phyloP scores from a whole-genome alignment of 106 monocot genomes.

The Dioscorea dumetorum region DNA sequence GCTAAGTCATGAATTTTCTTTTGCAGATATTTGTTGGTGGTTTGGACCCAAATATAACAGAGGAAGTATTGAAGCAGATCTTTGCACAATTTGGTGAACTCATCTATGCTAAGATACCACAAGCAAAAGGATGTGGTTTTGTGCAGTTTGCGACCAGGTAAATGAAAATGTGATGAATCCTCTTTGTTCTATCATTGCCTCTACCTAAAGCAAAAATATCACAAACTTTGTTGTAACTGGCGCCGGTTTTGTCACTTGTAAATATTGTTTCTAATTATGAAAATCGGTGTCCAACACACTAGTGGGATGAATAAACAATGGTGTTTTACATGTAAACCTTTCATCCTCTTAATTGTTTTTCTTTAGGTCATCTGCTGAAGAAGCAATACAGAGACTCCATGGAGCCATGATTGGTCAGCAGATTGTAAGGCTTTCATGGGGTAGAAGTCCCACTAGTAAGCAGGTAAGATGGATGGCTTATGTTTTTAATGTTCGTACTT shows the following conservation, averaged over 20 bases:
- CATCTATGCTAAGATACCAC: constrained; percentile 77
- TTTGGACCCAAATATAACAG: constrained; percentile 84
- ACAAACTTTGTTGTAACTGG: too few species aligned
- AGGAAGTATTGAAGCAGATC: constrained; percentile 80
- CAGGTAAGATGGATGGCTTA: constrained; percentile 36
- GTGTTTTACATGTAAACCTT: too few species aligned
- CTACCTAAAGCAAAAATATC: too few species aligned
- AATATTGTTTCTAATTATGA: too few species aligned
- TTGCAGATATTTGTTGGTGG: constrained; percentile 94
- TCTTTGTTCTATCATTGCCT: too few species aligned
- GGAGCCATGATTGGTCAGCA: constrained; percentile 91
- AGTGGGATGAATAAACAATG: too few species aligned
- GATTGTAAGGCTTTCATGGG: constrained; percentile 90
- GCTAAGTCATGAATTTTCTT: background rate
- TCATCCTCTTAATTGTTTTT: background rate
- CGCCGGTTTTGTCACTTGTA: too few species aligned
- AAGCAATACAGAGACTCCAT: constrained; percentile 78
- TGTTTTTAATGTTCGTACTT: background rate
- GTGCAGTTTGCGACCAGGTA: constrained; percentile 84
- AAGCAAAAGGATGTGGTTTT: constrained; percentile 91
- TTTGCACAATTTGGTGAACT: constrained; percentile 87
- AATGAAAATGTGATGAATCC: background rate
- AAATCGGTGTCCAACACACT: too few species aligned
- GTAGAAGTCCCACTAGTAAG: constrained; percentile 70
- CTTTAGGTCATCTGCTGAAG: constrained; percentile 75